Evolutionary conservation across 257 asterid species (phyloP), one percentile per base, ranked within the genome.

Genomic region (Echites panduratus): DNA sequence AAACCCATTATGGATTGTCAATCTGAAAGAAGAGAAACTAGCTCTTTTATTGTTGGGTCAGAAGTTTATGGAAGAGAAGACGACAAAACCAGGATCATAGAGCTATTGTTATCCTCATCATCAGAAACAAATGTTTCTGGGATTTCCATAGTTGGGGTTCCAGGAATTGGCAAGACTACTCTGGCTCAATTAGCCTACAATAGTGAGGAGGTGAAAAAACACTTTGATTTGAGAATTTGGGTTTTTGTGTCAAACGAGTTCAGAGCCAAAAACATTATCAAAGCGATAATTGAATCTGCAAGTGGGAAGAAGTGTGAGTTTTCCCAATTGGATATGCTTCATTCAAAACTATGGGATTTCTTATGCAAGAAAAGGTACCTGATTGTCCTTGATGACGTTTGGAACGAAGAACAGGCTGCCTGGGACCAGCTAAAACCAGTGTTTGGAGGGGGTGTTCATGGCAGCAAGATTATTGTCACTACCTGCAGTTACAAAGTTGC

Each of bases 91-190:
- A 56, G 7, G 74, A 75, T 84, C n/a, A 53, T 79, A 1, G 70
- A 52, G 56, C 63, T 52, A 10, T 10, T 79, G 45, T 69, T 62
- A 49, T 41, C 58, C 49, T 47, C 52, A 54, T 54, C 61, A 22
- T 53, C 59, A 53, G 38, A 57, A 57, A 17, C 10, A 68, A 56
- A 5, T 45, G 24, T 22, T 43, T n/a, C 50, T 8, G 71, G n/a
- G 7, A 32, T 63, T 19, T 63, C 76, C 26, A 43, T 73, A 45
- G 73, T 76, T 45, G 84, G 84, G 12, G 65, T 65, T 38, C 78
- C 78, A 49, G 84, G 81, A 19, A 59, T 76, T 57, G 80, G 83
- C 16, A 79, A 79, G 64, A 76, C 79, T 5, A 68, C 81, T 32
- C 70, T 76, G 24, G 78, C 84, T 22, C 76, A 74, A 48, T n/a